A percentile compares a stretch with the other conserved stretches of the same genome.
Conservation (phyloP, 371 early-diverging fungal genomes). For the Mortierella sp. region DNA sequence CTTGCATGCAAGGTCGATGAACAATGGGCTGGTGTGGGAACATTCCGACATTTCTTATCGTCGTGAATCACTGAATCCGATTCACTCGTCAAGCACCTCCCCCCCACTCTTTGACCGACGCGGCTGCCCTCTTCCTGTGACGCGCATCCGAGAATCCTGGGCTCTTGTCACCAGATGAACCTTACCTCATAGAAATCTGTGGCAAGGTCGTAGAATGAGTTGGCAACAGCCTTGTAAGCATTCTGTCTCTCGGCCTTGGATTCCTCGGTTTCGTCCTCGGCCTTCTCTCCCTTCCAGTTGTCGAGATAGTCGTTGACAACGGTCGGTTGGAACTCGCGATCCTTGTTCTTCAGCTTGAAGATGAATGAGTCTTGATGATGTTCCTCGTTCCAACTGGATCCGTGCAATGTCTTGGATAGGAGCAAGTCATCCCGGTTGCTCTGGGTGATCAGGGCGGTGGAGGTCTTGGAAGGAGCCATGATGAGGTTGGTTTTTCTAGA, state of each 20-base stretch:
- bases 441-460: slow-evolving; percentile 23
- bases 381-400: slow-evolving; percentile 13
- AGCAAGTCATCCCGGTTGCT: slow-evolving; percentile 33
- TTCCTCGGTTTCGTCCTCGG: slow-evolving; percentile 42
- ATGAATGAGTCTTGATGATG: slow-evolving; percentile 40
- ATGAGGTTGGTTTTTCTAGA: neutral
- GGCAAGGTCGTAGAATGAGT: slow-evolving; percentile 84
- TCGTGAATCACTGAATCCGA: no score
- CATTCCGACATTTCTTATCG: no score
- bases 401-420: slow-evolving; percentile 33
- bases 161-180: neutral
- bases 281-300: slow-evolving; percentile 65
- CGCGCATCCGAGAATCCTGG: no score
- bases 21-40: no score
- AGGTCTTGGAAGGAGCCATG: slow-evolving; percentile 10
- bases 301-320: slow-evolving; percentile 70
- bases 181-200: slow-evolving; percentile 86
- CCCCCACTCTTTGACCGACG: no score
- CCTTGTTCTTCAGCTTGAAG: slow-evolving; percentile 57
- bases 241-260: slow-evolving; percentile 58
- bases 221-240: slow-evolving; percentile 78
- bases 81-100: no score
- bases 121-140: no score
- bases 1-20: no score
- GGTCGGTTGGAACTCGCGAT: slow-evolving; percentile 62